These are phyloP conservation scores for Dactylellina haptotyla DNA, from an alignment of 2,329 filamentous ascomycete species.

Conservation along the genomic window DNA sequence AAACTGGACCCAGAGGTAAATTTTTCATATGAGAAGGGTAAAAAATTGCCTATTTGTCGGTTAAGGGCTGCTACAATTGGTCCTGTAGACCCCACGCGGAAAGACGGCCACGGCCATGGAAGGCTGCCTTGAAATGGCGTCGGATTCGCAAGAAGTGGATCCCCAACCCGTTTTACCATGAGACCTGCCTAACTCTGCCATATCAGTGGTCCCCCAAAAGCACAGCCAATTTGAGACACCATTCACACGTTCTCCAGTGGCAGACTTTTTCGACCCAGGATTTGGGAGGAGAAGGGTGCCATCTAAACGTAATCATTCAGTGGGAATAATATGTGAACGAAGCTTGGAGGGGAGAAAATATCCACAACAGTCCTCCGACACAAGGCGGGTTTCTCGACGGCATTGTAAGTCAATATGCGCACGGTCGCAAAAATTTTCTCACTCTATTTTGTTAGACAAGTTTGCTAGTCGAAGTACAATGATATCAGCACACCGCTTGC, in stretches of 20 bases:
- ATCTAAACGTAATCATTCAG: no score
- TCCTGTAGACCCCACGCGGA: conserved; percentile 17
- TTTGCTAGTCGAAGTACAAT: neutral
- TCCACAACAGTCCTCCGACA: no score
- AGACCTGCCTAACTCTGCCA: conserved; percentile 33
- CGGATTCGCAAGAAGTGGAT: conserved; percentile 40
- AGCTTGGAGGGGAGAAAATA: no score
- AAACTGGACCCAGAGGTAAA: conserved; percentile 23
- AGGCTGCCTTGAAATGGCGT: conserved; percentile 51
- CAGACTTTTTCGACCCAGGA: neutral
- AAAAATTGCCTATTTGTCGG: conserved; percentile 9
- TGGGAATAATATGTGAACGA: no score
- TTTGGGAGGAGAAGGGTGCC: neutral
- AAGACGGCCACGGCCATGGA: neutral
- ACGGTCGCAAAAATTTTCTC: neutral
- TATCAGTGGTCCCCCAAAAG: conserved; percentile 9
- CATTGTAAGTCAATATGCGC: neutral
- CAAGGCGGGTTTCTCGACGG: no score
- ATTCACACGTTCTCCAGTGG: neutral
- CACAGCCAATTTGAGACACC: conserved; percentile 12
- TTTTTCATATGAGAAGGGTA: neutral
- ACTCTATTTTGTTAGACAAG: neutral
- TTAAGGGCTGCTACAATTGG: conserved; percentile 9
- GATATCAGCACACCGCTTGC: neutral
- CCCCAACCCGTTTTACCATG: conserved; percentile 32